Evolutionary conservation across 176 grass and related monocot species (phyloP).

Genomic region (Oryza brachyantha): DNA sequence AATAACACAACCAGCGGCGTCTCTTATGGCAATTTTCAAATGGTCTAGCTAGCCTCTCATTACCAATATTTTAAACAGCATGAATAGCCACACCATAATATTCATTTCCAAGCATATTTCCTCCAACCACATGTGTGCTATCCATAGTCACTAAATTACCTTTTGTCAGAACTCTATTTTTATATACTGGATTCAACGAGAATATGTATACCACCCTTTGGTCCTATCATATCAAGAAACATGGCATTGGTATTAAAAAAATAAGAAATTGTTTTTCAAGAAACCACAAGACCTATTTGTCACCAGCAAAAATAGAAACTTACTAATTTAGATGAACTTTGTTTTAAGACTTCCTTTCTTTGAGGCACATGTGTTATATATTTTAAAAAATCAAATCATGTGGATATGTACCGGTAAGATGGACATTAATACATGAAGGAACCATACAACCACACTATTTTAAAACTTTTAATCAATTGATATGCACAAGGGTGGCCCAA

Average conservation of each 20-base stretch:
- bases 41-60: slow-evolving; percentile 1
- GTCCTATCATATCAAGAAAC: no score
- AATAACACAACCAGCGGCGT: not conserved
- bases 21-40: not conserved
- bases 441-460: no score
- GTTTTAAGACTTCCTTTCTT: not conserved
- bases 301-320: not conserved
- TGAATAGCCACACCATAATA: no score
- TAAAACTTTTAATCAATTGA: no score
- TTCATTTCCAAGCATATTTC: not conserved
- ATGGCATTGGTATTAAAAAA: not conserved
- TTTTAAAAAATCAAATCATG: not conserved
- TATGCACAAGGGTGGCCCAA: no score
- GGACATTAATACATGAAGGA: no score
- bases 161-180: not conserved
- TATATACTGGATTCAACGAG: not conserved
- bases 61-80: not conserved
- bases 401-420: not conserved
- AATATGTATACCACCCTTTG: not conserved
- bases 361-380: not conserved
- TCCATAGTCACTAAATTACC: not conserved
- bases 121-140: not conserved
- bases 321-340: not conserved
- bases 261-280: not conserved
- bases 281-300: not conserved